Conservation (phyloP, 2,329 filamentous ascomycete genomes). For the Parastagonospora nodorum region DNA sequence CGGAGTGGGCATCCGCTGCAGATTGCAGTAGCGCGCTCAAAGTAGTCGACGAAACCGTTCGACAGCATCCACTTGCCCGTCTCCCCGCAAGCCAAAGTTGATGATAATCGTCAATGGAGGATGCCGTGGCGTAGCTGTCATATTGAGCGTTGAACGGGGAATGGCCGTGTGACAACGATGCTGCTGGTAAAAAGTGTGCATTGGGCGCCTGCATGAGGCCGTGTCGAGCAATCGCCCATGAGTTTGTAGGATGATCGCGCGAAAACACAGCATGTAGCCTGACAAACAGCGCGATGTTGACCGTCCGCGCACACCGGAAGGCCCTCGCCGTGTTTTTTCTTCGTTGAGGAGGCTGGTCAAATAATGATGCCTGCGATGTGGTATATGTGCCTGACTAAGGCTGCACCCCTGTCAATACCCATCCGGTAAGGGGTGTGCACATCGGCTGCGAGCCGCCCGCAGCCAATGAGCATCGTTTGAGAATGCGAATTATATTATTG, state of each 20-base stretch:
- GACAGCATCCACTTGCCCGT: slow-evolving; percentile 38
- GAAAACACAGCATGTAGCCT: neutral
- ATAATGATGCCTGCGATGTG: slow-evolving; percentile 11
- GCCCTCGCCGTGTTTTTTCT: slow-evolving; percentile 4
- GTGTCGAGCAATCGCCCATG: neutral
- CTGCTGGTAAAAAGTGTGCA: slow-evolving; percentile 16
- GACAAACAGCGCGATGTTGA: neutral
- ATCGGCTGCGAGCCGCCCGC: slow-evolving; percentile 8
- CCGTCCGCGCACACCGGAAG: neutral
- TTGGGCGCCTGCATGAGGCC: neutral
- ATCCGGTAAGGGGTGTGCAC: slow-evolving; percentile 17
- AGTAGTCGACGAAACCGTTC: slow-evolving; percentile 33
- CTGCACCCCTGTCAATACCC: slow-evolving; percentile 25
- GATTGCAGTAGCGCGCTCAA: slow-evolving; percentile 40
- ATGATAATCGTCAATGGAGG: slow-evolving; percentile 40
- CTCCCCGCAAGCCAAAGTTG: slow-evolving; percentile 45
- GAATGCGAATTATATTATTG: slow-evolving; percentile 39
- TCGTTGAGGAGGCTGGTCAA: slow-evolving; percentile 9
- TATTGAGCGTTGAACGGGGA: slow-evolving; percentile 10
- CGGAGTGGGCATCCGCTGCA: slow-evolving; percentile 42
- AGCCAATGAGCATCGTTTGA: slow-evolving; percentile 24
- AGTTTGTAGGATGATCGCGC: neutral
- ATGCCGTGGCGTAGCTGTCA: slow-evolving; percentile 21
- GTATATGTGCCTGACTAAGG: slow-evolving; percentile 28
- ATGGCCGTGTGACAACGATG: slow-evolving; percentile 22